A percentile compares a stretch with the other conserved stretches of the same genome.
Conservation (phyloP, 2,329 filamentous ascomycete genomes). For the Fusarium sulawesiense region DNA sequence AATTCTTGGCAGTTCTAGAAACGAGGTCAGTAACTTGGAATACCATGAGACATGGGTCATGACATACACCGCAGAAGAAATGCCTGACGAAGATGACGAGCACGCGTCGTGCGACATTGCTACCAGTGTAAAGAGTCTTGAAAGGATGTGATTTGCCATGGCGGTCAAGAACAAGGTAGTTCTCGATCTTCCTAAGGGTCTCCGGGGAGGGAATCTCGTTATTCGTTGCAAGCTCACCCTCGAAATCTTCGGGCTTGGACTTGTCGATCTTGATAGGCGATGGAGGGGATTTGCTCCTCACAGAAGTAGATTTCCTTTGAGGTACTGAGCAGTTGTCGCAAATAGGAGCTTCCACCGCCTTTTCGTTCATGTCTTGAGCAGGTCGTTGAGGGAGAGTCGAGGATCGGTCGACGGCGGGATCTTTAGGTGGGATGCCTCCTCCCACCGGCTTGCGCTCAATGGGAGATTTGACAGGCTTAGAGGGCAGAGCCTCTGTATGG, state of each 20-base stretch:
- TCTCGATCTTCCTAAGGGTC: slow-evolving; percentile 63
- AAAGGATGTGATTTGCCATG: slow-evolving; percentile 71
- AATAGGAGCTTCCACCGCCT: slow-evolving; percentile 13
- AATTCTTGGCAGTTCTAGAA: slow-evolving; percentile 80
- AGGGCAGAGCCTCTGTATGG: slow-evolving; percentile 18
- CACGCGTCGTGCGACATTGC: slow-evolving; percentile 65
- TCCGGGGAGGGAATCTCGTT: slow-evolving; percentile 65
- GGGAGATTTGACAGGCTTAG: slow-evolving; percentile 9
- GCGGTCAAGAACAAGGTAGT: slow-evolving; percentile 69
- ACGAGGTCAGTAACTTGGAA: slow-evolving; percentile 29
- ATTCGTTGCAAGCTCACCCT: slow-evolving; percentile 65
- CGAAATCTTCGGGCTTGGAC: slow-evolving; percentile 63
- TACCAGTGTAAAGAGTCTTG: slow-evolving; percentile 70
- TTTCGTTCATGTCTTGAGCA: slow-evolving; percentile 13
- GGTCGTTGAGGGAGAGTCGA: slow-evolving; percentile 26
- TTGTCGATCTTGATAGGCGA: slow-evolving; percentile 52
- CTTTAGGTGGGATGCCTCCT: slow-evolving; percentile 16
- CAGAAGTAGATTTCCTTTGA: slow-evolving; percentile 36
- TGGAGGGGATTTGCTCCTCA: slow-evolving; percentile 37
- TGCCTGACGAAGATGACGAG: slow-evolving; percentile 81
- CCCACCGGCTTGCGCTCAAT: slow-evolving; percentile 24
- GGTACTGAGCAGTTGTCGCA: slow-evolving; percentile 27
- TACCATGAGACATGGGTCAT: background rate
- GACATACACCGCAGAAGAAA: slow-evolving; percentile 82
- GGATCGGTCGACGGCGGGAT: slow-evolving; percentile 15